phyloP scores from a whole-genome alignment of 768 basidiomycete species.

The Tricholomella constricta region DNA sequence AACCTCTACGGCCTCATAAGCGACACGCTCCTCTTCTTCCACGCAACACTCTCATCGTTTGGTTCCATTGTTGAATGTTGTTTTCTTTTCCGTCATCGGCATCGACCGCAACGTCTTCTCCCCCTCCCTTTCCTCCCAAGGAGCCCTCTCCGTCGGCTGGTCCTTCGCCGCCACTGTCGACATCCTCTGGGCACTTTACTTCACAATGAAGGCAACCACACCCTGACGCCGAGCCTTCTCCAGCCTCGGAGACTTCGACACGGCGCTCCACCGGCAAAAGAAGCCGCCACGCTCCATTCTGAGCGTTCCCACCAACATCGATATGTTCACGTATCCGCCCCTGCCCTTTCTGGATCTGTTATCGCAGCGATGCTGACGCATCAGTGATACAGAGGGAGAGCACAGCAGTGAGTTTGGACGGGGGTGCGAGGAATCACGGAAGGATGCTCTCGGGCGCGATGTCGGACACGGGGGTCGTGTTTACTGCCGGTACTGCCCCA shows the following conservation, averaged over 20 bases:
- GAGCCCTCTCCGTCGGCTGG: constrained; percentile 84
- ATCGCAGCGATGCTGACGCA: not conserved
- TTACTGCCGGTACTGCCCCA: not conserved
- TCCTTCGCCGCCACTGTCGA: constrained; percentile 79
- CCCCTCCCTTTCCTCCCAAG: constrained; percentile 25
- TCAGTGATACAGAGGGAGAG: constrained; percentile 2
- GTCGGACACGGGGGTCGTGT: constrained; percentile 5
- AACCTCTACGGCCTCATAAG: too few species aligned
- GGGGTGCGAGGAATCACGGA: not conserved
- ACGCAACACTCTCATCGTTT: constrained; percentile 12
- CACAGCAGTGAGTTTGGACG: not conserved
- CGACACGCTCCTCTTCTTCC: constrained; percentile 10
- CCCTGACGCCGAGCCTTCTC: not conserved
- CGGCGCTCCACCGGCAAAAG: not conserved
- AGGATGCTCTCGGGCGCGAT: constrained; percentile 2
- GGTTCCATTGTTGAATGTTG: constrained; percentile 59
- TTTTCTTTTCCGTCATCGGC: constrained; percentile 76
- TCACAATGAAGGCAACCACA: constrained; percentile 56
- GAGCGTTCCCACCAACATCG: constrained; percentile 7
- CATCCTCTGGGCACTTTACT: constrained; percentile 86
- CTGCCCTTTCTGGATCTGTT: not conserved
- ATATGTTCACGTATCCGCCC: constrained; percentile 6
- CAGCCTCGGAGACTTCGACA: constrained; percentile 2
- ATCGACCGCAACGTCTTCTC: constrained; percentile 64
- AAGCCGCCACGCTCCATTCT: constrained; percentile 1